A percentile compares a stretch with the other conserved stretches of the same genome.
phyloP scores from a whole-genome alignment of 2,329 filamentous ascomycete species.

The Pyrenophora tritici-repentis region DNA sequence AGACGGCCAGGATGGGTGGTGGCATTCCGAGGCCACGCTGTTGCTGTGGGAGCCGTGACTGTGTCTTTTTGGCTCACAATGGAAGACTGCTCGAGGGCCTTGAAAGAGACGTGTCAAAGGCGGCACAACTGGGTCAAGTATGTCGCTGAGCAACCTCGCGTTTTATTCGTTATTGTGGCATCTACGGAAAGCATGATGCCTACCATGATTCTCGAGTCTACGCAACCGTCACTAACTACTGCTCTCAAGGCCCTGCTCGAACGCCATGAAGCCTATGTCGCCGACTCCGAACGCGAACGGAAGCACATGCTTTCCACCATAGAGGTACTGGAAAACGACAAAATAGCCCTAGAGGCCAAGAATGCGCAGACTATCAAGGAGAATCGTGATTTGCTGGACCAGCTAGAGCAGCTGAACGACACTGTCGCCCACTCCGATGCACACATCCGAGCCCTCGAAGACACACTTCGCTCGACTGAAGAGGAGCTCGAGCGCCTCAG shows the following conservation, averaged over 20 bases:
- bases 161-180: slow-evolving; percentile 5
- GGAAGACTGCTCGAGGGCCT: slow-evolving; percentile 76
- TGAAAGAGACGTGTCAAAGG: slow-evolving; percentile 85
- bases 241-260: slow-evolving; percentile 81
- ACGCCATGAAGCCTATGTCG: slow-evolving; percentile 93
- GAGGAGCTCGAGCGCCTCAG: slow-evolving; percentile 77
- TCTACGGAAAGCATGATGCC: no score
- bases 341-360: slow-evolving; percentile 69
- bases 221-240: slow-evolving; percentile 65
- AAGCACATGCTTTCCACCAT: slow-evolving; percentile 73
- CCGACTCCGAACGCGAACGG: slow-evolving; percentile 86
- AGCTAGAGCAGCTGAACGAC: slow-evolving; percentile 82
- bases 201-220: no score
- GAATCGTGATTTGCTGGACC: slow-evolving; percentile 78
- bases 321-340: slow-evolving; percentile 73
- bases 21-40: slow-evolving; percentile 57
- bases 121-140: slow-evolving; percentile 91
- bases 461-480: slow-evolving; percentile 76
- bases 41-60: slow-evolving; percentile 84
- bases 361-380: slow-evolving; percentile 82
- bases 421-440: slow-evolving; percentile 79
- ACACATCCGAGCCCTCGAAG: slow-evolving; percentile 76
- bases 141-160: slow-evolving; percentile 31
- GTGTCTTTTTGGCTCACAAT: slow-evolving; percentile 81
- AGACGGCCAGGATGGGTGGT: slow-evolving; percentile 21